Evolutionary conservation across 768 basidiomycete species (phyloP).

Genomic region (Phylloporus sp.): DNA sequence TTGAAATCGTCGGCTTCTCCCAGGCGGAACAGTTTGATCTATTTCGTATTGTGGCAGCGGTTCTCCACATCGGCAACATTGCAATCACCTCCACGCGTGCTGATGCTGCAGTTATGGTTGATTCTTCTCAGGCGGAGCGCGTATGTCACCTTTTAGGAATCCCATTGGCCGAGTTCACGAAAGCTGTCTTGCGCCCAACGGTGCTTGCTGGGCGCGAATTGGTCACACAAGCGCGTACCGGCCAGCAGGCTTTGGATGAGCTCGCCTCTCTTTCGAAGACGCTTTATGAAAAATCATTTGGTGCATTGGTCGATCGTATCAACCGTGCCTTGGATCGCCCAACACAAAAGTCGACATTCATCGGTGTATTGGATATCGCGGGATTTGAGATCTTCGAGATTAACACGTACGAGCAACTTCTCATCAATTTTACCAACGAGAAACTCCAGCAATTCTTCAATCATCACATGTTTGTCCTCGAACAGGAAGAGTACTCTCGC

Average conservation of each 20-base stretch:
- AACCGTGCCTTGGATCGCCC: conserved; percentile 93
- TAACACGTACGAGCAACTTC: conserved; percentile 94
- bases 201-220: conserved; percentile 95
- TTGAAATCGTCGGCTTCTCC: conserved; percentile 88
- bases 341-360: conserved; percentile 87
- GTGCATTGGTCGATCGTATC: conserved; percentile 88
- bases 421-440: conserved; percentile 99
- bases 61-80: conserved; percentile 96
- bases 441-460: conserved; percentile 98
- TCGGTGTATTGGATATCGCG: conserved; percentile 98
- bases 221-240: conserved; percentile 90
- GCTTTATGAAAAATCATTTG: conserved; percentile 96
- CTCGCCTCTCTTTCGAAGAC: conserved; percentile 90
- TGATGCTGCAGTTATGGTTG: conserved; percentile 74
- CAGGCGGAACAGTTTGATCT: conserved; percentile 82
- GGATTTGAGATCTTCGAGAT: conserved; percentile 97
- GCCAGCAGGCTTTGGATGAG: conserved; percentile 91
- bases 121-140: conserved; percentile 81
- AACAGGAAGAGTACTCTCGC: conserved; percentile 97
- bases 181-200: conserved; percentile 83
- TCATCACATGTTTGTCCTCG: conserved; percentile 99
- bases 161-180: conserved; percentile 81
- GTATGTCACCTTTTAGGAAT: conserved; percentile 91
- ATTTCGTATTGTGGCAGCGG: conserved; percentile 89
- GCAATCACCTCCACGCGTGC: conserved; percentile 71